Percentiles rank a stretch among this genome's conserved stretches.
phyloP scores from a whole-genome alignment of 2,329 filamentous ascomycete genomes.

The Didymellaceae sp. region DNA sequence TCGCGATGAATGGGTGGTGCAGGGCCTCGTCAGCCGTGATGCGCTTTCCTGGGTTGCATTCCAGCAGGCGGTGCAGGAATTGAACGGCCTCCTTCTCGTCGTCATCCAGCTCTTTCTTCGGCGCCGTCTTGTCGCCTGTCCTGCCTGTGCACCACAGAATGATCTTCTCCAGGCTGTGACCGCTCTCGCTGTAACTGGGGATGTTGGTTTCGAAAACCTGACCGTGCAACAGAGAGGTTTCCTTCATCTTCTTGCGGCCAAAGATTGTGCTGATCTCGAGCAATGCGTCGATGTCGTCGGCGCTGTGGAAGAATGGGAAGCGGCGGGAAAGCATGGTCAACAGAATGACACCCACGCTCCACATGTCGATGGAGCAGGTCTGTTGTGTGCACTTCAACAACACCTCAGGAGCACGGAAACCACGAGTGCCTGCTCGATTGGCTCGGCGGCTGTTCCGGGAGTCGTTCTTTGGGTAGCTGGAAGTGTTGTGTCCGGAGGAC shows the following conservation, averaged over 20 bases:
- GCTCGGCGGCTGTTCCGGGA: slow-evolving; percentile 85
- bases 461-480: slow-evolving; percentile 87
- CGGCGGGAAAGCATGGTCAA: slow-evolving; percentile 90
- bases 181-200: slow-evolving; percentile 83
- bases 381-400: slow-evolving; percentile 97
- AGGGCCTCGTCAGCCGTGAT: slow-evolving; percentile 79
- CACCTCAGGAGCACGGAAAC: slow-evolving; percentile 95
- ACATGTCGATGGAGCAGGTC: slow-evolving; percentile 90
- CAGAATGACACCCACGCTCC: slow-evolving; percentile 96
- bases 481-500: slow-evolving; percentile 46
- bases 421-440: slow-evolving; percentile 92
- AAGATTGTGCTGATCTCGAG: slow-evolving; percentile 98
- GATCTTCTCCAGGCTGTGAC: slow-evolving; percentile 90
- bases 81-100: slow-evolving; percentile 76
- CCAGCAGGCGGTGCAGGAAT: slow-evolving; percentile 75
- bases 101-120: slow-evolving; percentile 60
- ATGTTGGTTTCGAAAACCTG: slow-evolving; percentile 92
- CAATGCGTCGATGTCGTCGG: slow-evolving; percentile 97
- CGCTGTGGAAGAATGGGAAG: slow-evolving; percentile 98
- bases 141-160: slow-evolving; percentile 92
- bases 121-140: slow-evolving; percentile 60
- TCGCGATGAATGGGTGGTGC: slow-evolving; percentile 70
- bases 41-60: slow-evolving; percentile 74
- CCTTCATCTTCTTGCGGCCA: slow-evolving; percentile 82
- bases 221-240: slow-evolving; percentile 82